These are phyloP conservation scores for Xylariaceae sp. DNA, from an alignment of 2,329 filamentous ascomycete genomes.

Conservation along the genomic window DNA sequence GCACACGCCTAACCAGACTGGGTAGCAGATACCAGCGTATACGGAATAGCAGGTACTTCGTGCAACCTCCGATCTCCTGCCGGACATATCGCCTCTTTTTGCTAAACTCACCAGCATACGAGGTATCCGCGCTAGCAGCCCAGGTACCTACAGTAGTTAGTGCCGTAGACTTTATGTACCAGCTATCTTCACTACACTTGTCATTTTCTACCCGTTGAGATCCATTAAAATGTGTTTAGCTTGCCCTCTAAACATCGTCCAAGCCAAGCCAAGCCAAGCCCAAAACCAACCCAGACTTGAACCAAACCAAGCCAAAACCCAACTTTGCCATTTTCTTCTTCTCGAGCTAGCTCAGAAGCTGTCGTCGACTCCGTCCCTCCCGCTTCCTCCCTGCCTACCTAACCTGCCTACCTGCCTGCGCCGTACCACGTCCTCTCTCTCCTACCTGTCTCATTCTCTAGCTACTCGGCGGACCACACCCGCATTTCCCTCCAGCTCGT, in stretches of 20 bases:
- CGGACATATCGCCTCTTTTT: not conserved
- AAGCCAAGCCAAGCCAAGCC: not conserved
- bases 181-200: not conserved
- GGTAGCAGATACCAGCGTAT: not conserved
- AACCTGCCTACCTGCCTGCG: too few species aligned
- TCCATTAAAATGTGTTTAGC: not conserved
- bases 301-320: not conserved
- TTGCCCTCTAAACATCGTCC: not conserved
- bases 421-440: not conserved
- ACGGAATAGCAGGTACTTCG: not conserved
- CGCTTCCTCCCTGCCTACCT: not conserved
- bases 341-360: not conserved
- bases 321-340: constrained; percentile 2
- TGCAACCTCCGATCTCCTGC: not conserved
- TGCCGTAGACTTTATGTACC: not conserved
- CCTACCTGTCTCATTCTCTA: not conserved
- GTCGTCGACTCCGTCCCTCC: not conserved
- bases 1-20: not conserved
- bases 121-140: not conserved
- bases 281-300: constrained; percentile 1
- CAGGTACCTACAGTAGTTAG: not conserved
- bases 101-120: not conserved
- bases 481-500: not conserved
- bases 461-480: not conserved
- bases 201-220: not conserved